Evolutionary conservation across 306 rosid genomes (phyloP).

Genomic region (Prunus campanulata): DNA sequence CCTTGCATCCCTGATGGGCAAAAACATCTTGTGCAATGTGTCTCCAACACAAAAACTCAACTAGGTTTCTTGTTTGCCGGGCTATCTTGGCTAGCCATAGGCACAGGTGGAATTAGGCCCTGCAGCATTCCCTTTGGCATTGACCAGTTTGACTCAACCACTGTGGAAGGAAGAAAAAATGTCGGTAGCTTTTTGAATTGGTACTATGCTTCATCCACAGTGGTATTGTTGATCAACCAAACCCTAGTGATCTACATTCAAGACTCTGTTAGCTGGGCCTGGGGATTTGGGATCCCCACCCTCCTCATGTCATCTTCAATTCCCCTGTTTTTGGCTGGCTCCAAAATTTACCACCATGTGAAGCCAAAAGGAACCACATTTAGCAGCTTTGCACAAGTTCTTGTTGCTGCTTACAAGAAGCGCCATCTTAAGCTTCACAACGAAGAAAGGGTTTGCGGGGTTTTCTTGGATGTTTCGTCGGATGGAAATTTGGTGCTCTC

Average conservation of each 20-base stretch:
- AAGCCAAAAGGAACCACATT: constrained; percentile 62
- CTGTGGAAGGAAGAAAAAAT: constrained; percentile 60
- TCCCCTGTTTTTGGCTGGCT: constrained; percentile 49
- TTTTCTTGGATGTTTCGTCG: constrained; percentile 53
- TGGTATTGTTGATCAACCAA: constrained; percentile 42
- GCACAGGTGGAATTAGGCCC: constrained; percentile 65
- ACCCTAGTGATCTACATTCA: constrained; percentile 66
- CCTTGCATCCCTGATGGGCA: constrained; percentile 28
- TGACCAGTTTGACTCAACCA: constrained; percentile 69
- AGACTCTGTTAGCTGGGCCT: constrained; percentile 70
- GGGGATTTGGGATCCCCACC: constrained; percentile 73
- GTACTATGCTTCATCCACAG: constrained; percentile 48
- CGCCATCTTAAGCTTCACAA: constrained; percentile 39
- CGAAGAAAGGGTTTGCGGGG: neutral
- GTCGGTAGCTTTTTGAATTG: constrained; percentile 66
- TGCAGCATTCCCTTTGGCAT: constrained; percentile 83
- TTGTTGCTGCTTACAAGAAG: constrained; percentile 65
- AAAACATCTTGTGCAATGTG: constrained; percentile 34
- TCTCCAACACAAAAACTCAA: constrained; percentile 21
- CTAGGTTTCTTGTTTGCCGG: constrained; percentile 45
- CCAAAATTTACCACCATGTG: constrained; percentile 36
- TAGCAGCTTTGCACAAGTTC: constrained; percentile 45
- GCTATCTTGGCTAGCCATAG: constrained; percentile 48
- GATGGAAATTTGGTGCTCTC: constrained; percentile 21
- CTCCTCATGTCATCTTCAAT: constrained; percentile 50